These are phyloP conservation scores for Cyanidiococcus yangmingshanensis DNA, from an alignment of 23 red algal genomes.

Conservation along the genomic window DNA sequence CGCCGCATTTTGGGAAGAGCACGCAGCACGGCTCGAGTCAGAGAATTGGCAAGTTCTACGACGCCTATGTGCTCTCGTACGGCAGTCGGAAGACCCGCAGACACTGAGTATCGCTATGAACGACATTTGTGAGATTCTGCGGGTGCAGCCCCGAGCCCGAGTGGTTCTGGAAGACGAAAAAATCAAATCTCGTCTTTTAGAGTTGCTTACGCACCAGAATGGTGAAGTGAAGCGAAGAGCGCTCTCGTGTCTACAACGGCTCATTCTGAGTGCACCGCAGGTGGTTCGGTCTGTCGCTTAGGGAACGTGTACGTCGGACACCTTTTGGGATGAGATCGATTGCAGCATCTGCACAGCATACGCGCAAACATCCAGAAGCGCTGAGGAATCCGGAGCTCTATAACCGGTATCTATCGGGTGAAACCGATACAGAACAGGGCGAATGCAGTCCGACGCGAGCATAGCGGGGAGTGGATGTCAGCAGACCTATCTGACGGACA, in stretches of 20 bases:
- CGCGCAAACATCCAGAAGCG: no score
- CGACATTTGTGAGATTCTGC: slow-evolving; percentile 76
- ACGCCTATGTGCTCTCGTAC: slow-evolving; percentile 29
- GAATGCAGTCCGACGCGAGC: no score
- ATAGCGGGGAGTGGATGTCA: no score
- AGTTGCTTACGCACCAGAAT: slow-evolving; percentile 36
- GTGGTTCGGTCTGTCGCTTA: no score
- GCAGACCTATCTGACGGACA: no score
- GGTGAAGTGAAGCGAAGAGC: not conserved
- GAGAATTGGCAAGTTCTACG: slow-evolving; percentile 68
- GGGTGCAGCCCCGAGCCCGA: slow-evolving; percentile 58
- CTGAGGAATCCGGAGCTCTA: no score
- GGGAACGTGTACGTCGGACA: no score
- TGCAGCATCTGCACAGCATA: no score
- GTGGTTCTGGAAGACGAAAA: slow-evolving; percentile 45
- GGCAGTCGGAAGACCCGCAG: slow-evolving; percentile 44
- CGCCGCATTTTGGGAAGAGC: slow-evolving; percentile 63
- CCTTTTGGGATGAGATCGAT: no score
- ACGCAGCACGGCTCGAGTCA: slow-evolving; percentile 59
- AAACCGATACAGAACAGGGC: no score
- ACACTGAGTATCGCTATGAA: slow-evolving; percentile 65
- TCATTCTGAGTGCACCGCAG: not conserved
- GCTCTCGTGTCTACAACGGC: not conserved
- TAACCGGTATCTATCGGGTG: no score
- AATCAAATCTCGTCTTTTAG: slow-evolving; percentile 79